Evolutionary conservation across 768 basidiomycete genomes (phyloP), one percentile per base, ranked within the genome.

Genomic region (Tricholomella constricta): DNA sequence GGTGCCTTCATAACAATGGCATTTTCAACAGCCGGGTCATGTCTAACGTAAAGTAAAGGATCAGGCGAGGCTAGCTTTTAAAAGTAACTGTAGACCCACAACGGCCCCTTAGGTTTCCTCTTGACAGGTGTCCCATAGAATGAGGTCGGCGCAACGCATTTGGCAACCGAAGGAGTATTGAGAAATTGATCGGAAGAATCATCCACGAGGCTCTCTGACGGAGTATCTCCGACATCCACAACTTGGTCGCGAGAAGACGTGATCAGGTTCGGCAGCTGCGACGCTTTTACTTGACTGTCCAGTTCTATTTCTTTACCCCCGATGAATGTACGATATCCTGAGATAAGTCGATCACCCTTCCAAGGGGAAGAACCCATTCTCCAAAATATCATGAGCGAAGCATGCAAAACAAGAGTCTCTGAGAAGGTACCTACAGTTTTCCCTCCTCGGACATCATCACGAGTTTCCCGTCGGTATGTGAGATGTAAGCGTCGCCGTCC

Each of bases 1-100:
- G 94, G 93, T 4, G 79, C 69, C 59, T 86, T 88, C 92, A 99
- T 91, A 4, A 98, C 87, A 7, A 98, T 71, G 0, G 94, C 94
- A 3, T 82, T 87, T 47, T 85, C 81, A 1, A 79, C 82, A 5
- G 79, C 69, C 2, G 96, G 91, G 64, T 96, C 86, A 66, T 93
- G 86, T 52, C 91, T 93, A 38, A 32, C 29, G 37, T 36, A 55
- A 11, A 48, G 23, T 29, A 37, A 9, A 41, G n/a, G 8, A 40
- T 37, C n/a, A 37, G 36, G n/a, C 8, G 36, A 4, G 17, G 25
- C n/a, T 17, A 43, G 10, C 14, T 10, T 9, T 3, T 11, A n/a
- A 6, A 25, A 42, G 2, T 9, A 11, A n/a, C n/a, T 9, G 14
- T n/a, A 25, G 14, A 51, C 42, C 32, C 61, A 88, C 88, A 85